Base-by-base conservation (phyloP, 2,329 filamentous ascomycete genomes). In the Diaporthe longicolla region DNA sequence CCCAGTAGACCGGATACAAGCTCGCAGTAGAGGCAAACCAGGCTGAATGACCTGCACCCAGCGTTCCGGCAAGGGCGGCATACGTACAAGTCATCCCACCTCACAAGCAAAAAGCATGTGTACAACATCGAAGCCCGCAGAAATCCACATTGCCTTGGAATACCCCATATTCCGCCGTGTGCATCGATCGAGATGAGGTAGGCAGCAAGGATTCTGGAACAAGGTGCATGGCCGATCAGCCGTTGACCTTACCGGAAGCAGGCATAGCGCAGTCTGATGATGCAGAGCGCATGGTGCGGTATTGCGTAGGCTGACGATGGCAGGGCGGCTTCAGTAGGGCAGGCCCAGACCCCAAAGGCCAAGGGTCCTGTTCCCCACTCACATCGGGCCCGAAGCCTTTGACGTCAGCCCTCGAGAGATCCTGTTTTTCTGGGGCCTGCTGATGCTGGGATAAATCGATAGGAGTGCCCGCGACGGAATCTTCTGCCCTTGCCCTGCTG, bases 321-420 rank as follows among this genome's bases (percentile, higher is more conserved):
- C n/a, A 11, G 8, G 19, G 32, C 32, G 55, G 55, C 17, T 37
- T 3, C 15, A 19, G 48, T 26, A 24, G 48, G 32, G 32, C 48
- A 21, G 32, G 63, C 63, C 63, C 63, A 66, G 63, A 37, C 63
- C 45, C 45, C 63, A 66, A 37, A 2, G 57, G 43, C 61, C 43
- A 37, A 58, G 69, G 69, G 70, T 71, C 32, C 13, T 61, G 32
- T 37, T 61, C 69, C 57, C 57, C 57, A 63, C 43, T 19, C 29
- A 52, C 57, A 59, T 57, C 52, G 54, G 52, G 43, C 24, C 66
- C 66, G 66, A 58, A 70, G 66, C 66, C 66, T 58, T 70, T 75
- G 74, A 75, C 74, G 74, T 75, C 74, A 75, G 71, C 55, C 55
- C 61, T 73, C 37, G 54, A 63, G 58, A 75, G 61, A 74, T 75